phyloP scores from a whole-genome alignment of 2,329 filamentous ascomycete genomes.

The Scytalidium lignicola region DNA sequence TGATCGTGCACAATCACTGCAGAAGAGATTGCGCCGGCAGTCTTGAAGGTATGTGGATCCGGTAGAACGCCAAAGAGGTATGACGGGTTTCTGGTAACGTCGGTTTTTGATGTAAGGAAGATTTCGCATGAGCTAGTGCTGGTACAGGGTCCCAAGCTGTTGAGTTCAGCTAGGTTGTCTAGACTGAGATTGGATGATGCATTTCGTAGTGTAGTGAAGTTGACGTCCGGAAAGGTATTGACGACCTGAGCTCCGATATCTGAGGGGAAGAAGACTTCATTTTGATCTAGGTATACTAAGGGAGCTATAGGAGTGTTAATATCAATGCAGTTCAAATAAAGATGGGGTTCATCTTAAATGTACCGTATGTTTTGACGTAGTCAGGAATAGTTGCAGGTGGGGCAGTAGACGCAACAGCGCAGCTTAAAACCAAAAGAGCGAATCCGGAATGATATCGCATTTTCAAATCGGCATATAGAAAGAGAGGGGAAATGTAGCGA shows the following conservation, averaged over 20 bases:
- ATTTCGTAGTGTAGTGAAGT: conserved; percentile 30
- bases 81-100: conserved; percentile 35
- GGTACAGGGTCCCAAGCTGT: conserved; percentile 28
- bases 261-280: conserved; percentile 39
- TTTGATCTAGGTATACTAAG: conserved; percentile 38
- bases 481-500: too few species aligned
- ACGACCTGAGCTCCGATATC: conserved; percentile 36
- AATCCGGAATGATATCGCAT: too few species aligned
- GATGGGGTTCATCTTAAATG: too few species aligned
- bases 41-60: conserved; percentile 41
- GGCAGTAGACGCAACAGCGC: too few species aligned
- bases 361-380: too few species aligned
- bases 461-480: too few species aligned
- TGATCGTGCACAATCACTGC: conserved; percentile 51
- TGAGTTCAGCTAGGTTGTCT: conserved; percentile 37
- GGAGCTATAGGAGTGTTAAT: too few species aligned
- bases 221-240: conserved; percentile 35
- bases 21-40: conserved; percentile 39
- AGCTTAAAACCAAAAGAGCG: too few species aligned
- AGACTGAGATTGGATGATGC: conserved; percentile 32
- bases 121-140: conserved; percentile 18
- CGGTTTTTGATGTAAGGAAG: conserved; percentile 39
- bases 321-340: too few species aligned
- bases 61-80: conserved; percentile 48
- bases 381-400: too few species aligned